phyloP scores from a whole-genome alignment of 2,329 filamentous ascomycete species.

The Hypoxylon sp. region DNA sequence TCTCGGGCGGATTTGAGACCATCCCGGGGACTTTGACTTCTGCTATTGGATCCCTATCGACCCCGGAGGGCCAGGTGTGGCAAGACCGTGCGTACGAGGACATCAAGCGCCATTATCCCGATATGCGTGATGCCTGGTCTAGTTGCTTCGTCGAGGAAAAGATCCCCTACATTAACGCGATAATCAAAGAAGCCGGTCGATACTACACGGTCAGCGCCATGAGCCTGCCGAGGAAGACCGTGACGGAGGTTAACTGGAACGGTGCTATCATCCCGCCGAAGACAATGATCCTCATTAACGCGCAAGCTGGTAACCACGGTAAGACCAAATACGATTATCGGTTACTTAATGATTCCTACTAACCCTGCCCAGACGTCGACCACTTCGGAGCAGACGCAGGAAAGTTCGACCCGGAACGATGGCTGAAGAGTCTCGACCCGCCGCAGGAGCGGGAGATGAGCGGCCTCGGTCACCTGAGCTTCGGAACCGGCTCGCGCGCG shows the following conservation, averaged over 20 bases:
- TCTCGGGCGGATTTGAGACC: constrained; percentile 66
- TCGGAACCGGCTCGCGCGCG: constrained; percentile 63
- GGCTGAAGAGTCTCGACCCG: constrained; percentile 55
- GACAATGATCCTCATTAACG: constrained; percentile 67
- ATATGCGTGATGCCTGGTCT: constrained; percentile 60
- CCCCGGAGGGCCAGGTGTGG: constrained; percentile 60
- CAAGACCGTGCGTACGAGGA: constrained; percentile 65
- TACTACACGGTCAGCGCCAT: constrained; percentile 67
- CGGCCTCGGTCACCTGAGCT: constrained; percentile 59
- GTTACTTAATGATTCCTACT: neutral
- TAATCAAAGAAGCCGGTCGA: constrained; percentile 64
- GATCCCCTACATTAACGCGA: constrained; percentile 60
- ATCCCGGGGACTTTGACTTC: constrained; percentile 66
- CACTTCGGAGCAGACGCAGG: constrained; percentile 61
- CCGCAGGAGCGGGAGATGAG: constrained; percentile 48
- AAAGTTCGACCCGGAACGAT: constrained; percentile 62
- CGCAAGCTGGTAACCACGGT: constrained; percentile 66
- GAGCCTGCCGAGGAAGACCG: constrained; percentile 64
- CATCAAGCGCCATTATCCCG: constrained; percentile 61
- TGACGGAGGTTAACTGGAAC: constrained; percentile 63
- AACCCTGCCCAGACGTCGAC: constrained; percentile 54
- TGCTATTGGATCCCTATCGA: constrained; percentile 62
- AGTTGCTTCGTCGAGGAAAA: constrained; percentile 59
- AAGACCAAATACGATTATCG: constrained; percentile 23
- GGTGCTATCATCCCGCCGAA: constrained; percentile 63